Percentiles rank a stretch among this genome's conserved stretches.
Conservation (phyloP, 257 asterid genomes). For the Leptodermis oblonga region DNA sequence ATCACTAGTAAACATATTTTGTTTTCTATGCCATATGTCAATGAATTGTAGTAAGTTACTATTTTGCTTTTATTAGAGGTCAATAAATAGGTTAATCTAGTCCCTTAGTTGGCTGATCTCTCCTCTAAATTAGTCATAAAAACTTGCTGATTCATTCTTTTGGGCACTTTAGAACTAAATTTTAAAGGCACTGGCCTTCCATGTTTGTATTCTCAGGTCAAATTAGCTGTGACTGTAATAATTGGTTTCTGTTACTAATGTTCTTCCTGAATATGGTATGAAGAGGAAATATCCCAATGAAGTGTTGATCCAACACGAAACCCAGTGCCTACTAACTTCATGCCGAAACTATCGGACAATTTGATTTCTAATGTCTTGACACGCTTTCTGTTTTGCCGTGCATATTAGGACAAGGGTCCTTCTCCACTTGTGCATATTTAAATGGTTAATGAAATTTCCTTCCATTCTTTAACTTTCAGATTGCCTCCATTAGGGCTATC, state of each 20-base stretch:
- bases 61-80: background rate
- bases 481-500: conserved; percentile 82
- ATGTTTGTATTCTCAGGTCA: background rate
- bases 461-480: conserved; percentile 34
- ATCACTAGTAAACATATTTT: background rate
- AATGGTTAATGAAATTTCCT: background rate
- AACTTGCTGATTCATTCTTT: background rate
- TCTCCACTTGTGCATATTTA: background rate
- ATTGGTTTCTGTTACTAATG: background rate
- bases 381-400: background rate
- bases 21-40: background rate
- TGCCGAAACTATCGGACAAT: too few relatives aligned
- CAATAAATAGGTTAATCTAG: background rate
- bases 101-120: background rate
- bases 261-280: background rate
- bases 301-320: background rate
- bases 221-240: background rate
- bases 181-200: background rate
- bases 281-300: background rate
- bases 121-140: background rate
- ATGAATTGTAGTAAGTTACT: background rate
- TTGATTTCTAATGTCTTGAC: too few relatives aligned
- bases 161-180: background rate
- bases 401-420: background rate
- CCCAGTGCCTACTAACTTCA: background rate